Base-by-base conservation (phyloP, 1,284 basidiomycete species). In the Malassezia nana region DNA sequence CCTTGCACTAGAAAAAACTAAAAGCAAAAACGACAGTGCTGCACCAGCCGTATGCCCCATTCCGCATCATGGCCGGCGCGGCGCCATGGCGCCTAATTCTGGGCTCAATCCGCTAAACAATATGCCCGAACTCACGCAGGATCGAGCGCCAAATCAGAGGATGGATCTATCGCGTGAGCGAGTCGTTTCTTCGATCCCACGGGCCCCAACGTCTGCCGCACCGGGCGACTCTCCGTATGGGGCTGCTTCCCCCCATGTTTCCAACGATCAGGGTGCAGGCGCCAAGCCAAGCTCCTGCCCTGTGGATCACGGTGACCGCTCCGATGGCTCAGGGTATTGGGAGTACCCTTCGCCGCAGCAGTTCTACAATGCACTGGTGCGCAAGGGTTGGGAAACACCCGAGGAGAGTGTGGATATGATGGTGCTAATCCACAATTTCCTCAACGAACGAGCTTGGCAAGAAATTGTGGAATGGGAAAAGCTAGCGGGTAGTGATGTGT, bases 311-410 rank as follows among this genome's bases (percentile, higher is more conserved):
- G 64, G 59, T 13, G 57, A 47, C n/a, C 25, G 56, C 56, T 33
- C 24, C 16, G 28, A 25, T 13, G 15, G 15, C 24, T 29, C 74
- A 15, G 72, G 71, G 12, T 76, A 77, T 44, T 98, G 94, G 94
- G 91, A 95, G 70, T 99, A 99, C 76, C 94, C 94, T 1, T 91
- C 87, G 5, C 89, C 92, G 2, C 91, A 98, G 76, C 92, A 98
- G 75, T 98, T 98, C 75, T 92, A 98, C 76, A 96, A 96, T 74
- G 94, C 94, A 0, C 81, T 99, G 6, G 87, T 89, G 13, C 79
- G 91, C 62, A 99, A 99, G 74, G 94, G 94, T 1, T 91, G 87
- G 88, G 90, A 94, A 76, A 94, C 94, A 3, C 89, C 90, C 0
- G 91, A 94, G 75, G 89, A 96, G 70, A 85, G 89, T 74, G 83